Base-by-base conservation (phyloP, 208 protist genomes). In the Leishmania arabica region DNA sequence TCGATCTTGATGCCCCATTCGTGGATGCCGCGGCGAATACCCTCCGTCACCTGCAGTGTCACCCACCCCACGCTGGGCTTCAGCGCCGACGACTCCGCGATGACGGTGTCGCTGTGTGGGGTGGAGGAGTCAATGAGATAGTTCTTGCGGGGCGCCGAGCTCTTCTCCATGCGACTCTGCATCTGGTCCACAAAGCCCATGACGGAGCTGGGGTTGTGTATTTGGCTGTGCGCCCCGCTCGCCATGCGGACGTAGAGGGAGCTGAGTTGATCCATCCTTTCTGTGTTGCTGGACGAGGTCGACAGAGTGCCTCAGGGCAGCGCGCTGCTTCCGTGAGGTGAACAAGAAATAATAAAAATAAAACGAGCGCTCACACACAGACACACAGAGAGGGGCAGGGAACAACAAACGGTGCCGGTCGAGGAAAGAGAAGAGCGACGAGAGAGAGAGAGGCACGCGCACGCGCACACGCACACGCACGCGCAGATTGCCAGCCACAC, bases 1-100 rank as follows among this genome's bases (percentile, higher is more conserved):
- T 98, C 96, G 71, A 98, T 93, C 76, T 93, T 95, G 72, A 98
- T 89, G 64, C 90, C 91, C 95, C 96, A 98, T 89, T 98, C 96
- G 81, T 98, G 96, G 54, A 96, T 87, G 31, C 96, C 96, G 21
- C 88, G 84, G 4, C 86, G 88, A 66, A 98, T 97, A 60, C 93
- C 92, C 73, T 98, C 95, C 34, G 95, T 97, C 15, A 96, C 93
- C 79, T 97, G 93, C 79, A 97, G 81, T 19, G 96, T 98, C n/a
- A 98, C 89, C 95, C 96, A 98, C 21, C 96, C 95, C 69, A 96
- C 91, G n/a, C 93, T 90, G 3, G 92, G 91, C 85, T 98, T 98
- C 86, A 97, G 93, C 49, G 90, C 96, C 27, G 93, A 93, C 31
- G 91, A 89, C 86, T 98, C 95, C 4, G 93, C 95, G 47, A 98